A percentile compares a stretch with the other conserved stretches of the same genome.
phyloP scores from a whole-genome alignment of 257 asterid species.

The Solanum neorickii region DNA sequence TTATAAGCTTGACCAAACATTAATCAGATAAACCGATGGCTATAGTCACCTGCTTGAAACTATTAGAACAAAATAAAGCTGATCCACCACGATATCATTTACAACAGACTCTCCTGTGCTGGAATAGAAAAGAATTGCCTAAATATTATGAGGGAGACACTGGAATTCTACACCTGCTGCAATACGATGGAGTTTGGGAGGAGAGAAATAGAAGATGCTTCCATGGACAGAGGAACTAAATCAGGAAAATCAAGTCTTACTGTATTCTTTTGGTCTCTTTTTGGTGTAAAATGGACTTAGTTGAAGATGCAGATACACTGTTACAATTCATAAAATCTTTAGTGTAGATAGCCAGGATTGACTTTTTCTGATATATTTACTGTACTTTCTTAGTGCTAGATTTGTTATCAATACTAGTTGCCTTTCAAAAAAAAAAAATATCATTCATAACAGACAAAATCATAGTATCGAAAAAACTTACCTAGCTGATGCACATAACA shows the following conservation, averaged over 20 bases:
- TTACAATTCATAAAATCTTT: background rate
- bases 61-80: background rate
- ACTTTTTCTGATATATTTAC: background rate
- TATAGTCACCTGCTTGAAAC: background rate
- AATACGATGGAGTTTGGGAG: background rate
- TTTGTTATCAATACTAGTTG: background rate
- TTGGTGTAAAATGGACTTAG: background rate
- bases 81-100: background rate
- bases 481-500: background rate
- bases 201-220: background rate
- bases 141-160: background rate
- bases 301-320: background rate
- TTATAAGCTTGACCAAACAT: background rate
- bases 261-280: background rate
- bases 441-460: background rate
- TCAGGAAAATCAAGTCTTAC: background rate
- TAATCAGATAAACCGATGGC: background rate
- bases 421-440: background rate
- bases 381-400: background rate
- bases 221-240: background rate
- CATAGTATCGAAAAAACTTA: background rate
- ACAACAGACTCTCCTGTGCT: background rate
- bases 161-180: background rate
- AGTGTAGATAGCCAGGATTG: background rate
- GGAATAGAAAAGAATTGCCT: background rate